A percentile compares a stretch with the other conserved stretches of the same genome.
Conservation (phyloP, 164 flowering plant species). For the Piper betle region DNA sequence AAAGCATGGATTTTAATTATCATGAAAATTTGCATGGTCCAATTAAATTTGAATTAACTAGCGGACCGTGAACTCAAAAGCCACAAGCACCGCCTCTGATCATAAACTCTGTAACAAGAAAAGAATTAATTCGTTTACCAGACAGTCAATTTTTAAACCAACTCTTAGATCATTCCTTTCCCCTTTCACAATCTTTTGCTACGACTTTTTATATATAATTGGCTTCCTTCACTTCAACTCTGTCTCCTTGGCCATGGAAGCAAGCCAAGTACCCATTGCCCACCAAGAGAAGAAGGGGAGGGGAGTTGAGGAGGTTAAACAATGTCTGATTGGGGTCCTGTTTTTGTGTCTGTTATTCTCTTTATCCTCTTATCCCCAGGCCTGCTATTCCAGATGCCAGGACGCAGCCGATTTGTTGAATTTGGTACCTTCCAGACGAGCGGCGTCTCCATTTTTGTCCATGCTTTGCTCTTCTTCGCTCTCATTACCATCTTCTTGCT, state of each 20-base stretch:
- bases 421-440: constrained; percentile 24
- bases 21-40: no score
- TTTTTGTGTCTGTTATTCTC: constrained; percentile 22
- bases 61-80: no score
- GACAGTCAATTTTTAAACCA: neutral
- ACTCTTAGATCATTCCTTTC: neutral
- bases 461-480: constrained; percentile 15
- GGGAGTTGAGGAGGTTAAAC: neutral
- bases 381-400: constrained; percentile 16
- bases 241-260: neutral
- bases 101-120: neutral
- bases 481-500: constrained; percentile 13
- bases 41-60: no score
- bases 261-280: neutral
- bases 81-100: no score
- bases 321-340: constrained; percentile 33
- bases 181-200: neutral
- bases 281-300: neutral
- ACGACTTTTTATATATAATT: no score
- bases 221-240: neutral
- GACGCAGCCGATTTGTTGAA: constrained; percentile 10
- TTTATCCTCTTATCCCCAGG: constrained; percentile 21
- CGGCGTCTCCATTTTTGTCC: constrained; percentile 18
- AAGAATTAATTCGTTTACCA: neutral
- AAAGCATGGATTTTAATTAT: no score